These are phyloP conservation scores for Polyplosphaeria fusca DNA, from an alignment of 495 filamentous ascomycete genomes.

Conservation along the genomic window DNA sequence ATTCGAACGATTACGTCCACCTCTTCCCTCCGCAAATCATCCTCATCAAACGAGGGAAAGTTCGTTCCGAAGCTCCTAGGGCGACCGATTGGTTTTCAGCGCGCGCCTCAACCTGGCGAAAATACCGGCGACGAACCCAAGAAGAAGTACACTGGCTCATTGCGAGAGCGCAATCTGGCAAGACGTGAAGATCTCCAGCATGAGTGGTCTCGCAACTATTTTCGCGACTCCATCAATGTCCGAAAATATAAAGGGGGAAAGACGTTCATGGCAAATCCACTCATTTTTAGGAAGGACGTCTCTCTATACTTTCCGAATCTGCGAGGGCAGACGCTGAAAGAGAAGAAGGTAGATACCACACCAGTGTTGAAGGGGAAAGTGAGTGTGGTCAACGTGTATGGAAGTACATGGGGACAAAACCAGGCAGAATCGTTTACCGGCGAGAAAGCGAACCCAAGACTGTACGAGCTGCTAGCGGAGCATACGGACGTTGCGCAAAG, in stretches of 20 bases:
- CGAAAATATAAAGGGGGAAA: constrained; percentile 73
- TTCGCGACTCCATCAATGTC: constrained; percentile 86
- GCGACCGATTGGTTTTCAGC: constrained; percentile 74
- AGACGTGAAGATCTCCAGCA: constrained; percentile 62
- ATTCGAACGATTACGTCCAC: no score
- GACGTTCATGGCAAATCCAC: constrained; percentile 74
- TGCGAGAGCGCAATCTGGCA: constrained; percentile 78
- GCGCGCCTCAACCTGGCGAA: constrained; percentile 70
- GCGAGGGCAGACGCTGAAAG: constrained; percentile 66
- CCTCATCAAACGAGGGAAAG: no score
- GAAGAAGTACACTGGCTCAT: constrained; percentile 67
- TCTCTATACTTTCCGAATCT: constrained; percentile 94
- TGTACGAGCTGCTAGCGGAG: constrained; percentile 53
- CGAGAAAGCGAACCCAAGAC: constrained; percentile 59
- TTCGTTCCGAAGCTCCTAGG: constrained; percentile 67
- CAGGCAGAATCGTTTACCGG: constrained; percentile 73
- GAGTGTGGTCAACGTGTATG: constrained; percentile 76
- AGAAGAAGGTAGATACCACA: constrained; percentile 63
- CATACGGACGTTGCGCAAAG: constrained; percentile 58
- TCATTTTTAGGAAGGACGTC: constrained; percentile 68
- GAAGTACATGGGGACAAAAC: constrained; percentile 75
- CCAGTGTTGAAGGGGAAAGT: constrained; percentile 64
- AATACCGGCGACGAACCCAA: constrained; percentile 75
- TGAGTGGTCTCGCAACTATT: constrained; percentile 75
- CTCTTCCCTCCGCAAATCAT: no score